Evolutionary conservation across 768 basidiomycete genomes (phyloP).

Genomic region (Cyathus striatus): DNA sequence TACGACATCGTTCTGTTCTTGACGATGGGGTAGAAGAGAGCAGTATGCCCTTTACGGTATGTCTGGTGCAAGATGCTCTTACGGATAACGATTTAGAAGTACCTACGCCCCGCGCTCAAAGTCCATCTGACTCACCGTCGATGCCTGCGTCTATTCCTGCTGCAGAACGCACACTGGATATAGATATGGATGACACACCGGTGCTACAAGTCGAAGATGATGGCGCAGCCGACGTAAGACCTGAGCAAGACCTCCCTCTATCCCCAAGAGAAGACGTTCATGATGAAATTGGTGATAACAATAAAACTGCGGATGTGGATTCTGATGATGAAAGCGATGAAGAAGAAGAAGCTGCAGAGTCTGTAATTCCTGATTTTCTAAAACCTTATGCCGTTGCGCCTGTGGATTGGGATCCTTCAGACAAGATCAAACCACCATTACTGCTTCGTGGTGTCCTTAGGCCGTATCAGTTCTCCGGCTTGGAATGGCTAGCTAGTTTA

Average conservation of each 20-base stretch:
- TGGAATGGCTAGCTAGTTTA: constrained; percentile 91
- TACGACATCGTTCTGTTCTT: no score
- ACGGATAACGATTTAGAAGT: neutral
- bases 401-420: constrained; percentile 59
- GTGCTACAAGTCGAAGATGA: no score
- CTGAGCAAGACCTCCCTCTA: neutral
- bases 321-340: constrained; percentile 17
- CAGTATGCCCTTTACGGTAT: no score
- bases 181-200: no score
- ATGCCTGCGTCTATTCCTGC: no score
- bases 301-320: constrained; percentile 3
- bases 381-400: constrained; percentile 68
- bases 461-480: constrained; percentile 88
- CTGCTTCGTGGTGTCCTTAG: constrained; percentile 84
- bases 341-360: constrained; percentile 21
- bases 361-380: constrained; percentile 48
- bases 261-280: constrained; percentile 1
- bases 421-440: constrained; percentile 57
- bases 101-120: no score
- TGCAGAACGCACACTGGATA: no score
- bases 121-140: no score
- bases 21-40: no score
- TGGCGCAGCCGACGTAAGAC: no score
- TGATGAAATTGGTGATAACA: constrained; percentile 1
- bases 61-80: neutral